Base-by-base conservation (phyloP, 2,329 filamentous ascomycete genomes). In the Onygena corvina region DNA sequence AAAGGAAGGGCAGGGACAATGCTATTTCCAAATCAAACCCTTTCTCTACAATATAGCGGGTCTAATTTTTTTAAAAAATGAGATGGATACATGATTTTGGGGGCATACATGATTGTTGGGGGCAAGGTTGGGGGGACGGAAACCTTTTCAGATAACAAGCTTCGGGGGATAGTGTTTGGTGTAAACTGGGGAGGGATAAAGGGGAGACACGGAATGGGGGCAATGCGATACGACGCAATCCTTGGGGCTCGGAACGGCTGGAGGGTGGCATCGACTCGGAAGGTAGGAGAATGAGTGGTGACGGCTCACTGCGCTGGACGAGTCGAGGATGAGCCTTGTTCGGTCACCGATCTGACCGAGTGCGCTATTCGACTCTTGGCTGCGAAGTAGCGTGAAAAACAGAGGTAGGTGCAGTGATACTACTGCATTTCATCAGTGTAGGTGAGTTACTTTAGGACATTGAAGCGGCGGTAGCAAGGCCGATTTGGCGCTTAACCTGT, bases 401-500 rank as follows among this genome's bases (percentile, higher is more conserved):
- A 33, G 12, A n/a, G n/a, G n/a, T n/a, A n/a, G n/a, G n/a, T n/a
- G n/a, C n/a, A n/a, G n/a, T n/a, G n/a, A n/a, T n/a, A n/a, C n/a
- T 16, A 16, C 33, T 35, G 33, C 11, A 35, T 14, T 35, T 20
- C 16, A n/a, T 27, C 36, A 14, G 27, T 42, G 21, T 12, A 21
- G 9, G 36, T 12, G n/a, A 6, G 11, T 11, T 18, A 12, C 33
- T 52, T 63, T 66, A 69, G 27, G 66, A 62, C 66, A 67, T 67
- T 25, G 61, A 60, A 36, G 60, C 61, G 9, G 61, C 60, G 48
- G 64, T 64, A 31, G 64, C 61, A 55, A 69, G 49, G 58, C 60
- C 64, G 50, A 67, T 61, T 52, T 98, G 92, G 60, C 87, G 84
- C 77, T 95, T 96, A 66, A 96, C 89, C 67, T 95, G 88, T 70